Percentiles rank a stretch among this genome's conserved stretches.
Conservation (phyloP, 106 monocot species). For the Ottelia alismoides region DNA sequence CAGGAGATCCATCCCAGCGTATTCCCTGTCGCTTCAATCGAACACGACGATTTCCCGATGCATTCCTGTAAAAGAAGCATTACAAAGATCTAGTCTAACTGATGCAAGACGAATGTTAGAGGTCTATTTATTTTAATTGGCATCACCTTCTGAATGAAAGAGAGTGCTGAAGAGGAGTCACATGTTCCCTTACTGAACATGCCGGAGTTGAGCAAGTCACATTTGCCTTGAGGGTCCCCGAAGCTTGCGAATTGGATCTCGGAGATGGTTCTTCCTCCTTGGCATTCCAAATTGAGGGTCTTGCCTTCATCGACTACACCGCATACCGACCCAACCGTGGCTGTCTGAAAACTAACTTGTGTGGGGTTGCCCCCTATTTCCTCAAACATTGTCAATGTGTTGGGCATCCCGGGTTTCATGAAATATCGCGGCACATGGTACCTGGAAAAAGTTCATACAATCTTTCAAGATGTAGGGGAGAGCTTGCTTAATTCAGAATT, state of each 20-base stretch:
- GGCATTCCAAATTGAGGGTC: constrained; percentile 10
- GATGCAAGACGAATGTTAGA: no score
- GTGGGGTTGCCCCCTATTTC: constrained; percentile 18
- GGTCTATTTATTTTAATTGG: no score
- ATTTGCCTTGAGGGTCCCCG: constrained; percentile 10
- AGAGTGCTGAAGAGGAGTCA: neutral
- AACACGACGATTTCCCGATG: constrained; percentile 5
- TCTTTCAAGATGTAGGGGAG: no score
- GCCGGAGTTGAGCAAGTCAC: neutral
- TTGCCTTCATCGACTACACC: constrained; percentile 5
- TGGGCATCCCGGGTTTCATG: neutral
- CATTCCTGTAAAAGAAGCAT: constrained; percentile 3
- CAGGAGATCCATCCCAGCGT: constrained; percentile 5
- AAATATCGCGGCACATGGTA: constrained; percentile 20
- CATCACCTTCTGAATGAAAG: constrained; percentile 12
- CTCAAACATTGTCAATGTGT: constrained; percentile 16
- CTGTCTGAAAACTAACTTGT: constrained; percentile 8
- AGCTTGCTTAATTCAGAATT: no score
- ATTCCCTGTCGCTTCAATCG: constrained; percentile 1
- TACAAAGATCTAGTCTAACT: no score
- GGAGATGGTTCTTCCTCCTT: neutral
- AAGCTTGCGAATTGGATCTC: constrained; percentile 13
- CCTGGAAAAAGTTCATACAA: no score
- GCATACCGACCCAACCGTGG: constrained; percentile 7
- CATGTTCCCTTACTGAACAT: constrained; percentile 3